Evolutionary conservation across 768 basidiomycete genomes (phyloP).

Genomic region (Mrakia frigida): DNA sequence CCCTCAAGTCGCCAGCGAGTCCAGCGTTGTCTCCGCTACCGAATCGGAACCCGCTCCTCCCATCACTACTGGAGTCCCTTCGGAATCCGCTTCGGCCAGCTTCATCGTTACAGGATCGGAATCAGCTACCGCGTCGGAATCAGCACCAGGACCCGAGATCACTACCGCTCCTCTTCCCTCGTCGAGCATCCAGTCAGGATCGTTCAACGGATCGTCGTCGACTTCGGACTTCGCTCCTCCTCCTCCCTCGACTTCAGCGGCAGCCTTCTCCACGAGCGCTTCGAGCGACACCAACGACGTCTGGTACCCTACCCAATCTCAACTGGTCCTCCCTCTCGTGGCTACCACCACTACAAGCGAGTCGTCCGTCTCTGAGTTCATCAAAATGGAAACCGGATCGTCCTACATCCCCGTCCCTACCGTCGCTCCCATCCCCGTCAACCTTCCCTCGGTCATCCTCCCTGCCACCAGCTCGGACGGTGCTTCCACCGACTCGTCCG

Average conservation of each 20-base stretch:
- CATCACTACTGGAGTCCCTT: not conserved
- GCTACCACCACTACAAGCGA: not conserved
- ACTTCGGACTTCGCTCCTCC: constrained; percentile 4
- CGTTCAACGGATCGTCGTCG: not conserved
- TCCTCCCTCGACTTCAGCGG: not conserved
- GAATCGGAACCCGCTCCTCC: not conserved
- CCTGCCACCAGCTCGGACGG: constrained; percentile 7
- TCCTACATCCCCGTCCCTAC: constrained; percentile 7
- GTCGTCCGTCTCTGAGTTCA: not conserved
- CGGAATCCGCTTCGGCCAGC: not conserved
- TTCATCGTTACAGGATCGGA: not conserved
- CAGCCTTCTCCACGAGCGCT: not conserved
- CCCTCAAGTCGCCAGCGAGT: not conserved
- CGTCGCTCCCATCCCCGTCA: constrained; percentile 14
- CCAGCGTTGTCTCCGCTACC: constrained; percentile 1
- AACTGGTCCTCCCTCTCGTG: constrained; percentile 20
- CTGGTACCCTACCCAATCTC: constrained; percentile 22
- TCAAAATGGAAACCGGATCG: not conserved
- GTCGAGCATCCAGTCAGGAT: not conserved
- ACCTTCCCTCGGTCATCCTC: constrained; percentile 28
- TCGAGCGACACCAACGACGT: constrained; percentile 27
- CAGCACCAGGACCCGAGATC: not conserved
- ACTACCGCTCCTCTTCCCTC: not conserved
- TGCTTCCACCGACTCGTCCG: not conserved
- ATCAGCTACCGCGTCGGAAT: not conserved